A percentile compares a stretch with the other conserved stretches of the same genome.
These are phyloP conservation scores for Pseudoscleropodium purum DNA, from an alignment of 225 moss, liverwort and hornwort genomes.

Conservation along the genomic window DNA sequence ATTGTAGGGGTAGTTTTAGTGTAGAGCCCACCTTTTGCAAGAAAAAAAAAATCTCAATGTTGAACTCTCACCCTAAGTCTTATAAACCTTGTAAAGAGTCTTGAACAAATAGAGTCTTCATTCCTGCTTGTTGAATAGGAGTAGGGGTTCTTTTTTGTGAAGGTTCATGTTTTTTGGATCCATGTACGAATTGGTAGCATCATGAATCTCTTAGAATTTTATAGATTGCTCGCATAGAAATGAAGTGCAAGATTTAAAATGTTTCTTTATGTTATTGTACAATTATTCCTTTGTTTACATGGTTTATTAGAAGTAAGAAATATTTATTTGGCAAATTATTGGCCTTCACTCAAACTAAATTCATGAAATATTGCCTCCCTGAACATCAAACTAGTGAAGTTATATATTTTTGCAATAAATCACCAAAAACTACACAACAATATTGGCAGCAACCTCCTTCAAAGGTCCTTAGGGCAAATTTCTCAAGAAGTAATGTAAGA, in stretches of 20 bases:
- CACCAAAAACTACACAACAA: neutral
- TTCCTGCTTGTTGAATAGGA: fast-evolving
- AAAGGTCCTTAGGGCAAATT: neutral
- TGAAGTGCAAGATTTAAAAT: neutral
- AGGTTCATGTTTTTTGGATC: fast-evolving
- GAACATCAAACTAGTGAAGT: neutral
- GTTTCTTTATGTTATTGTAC: neutral
- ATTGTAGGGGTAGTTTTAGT: neutral
- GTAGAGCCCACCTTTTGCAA: fast-evolving
- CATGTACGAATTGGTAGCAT: fast-evolving
- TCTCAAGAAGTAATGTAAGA: fast-evolving
- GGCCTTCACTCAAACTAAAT: fast-evolving
- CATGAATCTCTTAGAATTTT: neutral
- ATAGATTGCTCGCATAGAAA: neutral
- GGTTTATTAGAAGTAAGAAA: fast-evolving
- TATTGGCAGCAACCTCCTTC: fast-evolving
- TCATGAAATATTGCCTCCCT: fast-evolving
- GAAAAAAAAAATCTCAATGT: neutral
- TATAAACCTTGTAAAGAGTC: fast-evolving
- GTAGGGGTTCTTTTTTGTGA: fast-evolving
- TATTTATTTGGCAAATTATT: neutral
- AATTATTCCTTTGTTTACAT: neutral
- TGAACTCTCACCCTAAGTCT: neutral
- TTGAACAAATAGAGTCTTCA: neutral
- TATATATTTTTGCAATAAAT: neutral